Conservation (phyloP, 495 filamentous ascomycete genomes). For the Penicillium desertorum region DNA sequence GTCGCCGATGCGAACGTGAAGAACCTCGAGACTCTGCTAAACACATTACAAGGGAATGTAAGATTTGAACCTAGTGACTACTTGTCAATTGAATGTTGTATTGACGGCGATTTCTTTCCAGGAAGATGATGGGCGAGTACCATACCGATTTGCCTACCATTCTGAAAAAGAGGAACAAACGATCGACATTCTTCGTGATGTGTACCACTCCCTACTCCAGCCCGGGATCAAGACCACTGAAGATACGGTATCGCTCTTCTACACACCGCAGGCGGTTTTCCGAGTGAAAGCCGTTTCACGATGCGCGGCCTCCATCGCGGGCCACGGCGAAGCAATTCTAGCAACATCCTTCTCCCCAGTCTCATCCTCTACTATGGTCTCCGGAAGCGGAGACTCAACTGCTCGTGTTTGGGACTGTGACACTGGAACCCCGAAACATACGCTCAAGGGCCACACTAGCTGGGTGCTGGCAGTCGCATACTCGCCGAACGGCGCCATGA, state of each 20-base stretch:
- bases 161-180: constrained; percentile 54
- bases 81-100: not conserved
- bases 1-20: constrained; percentile 83
- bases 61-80: constrained; percentile 28
- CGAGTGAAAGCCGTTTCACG: constrained; percentile 88
- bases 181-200: constrained; percentile 63
- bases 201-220: constrained; percentile 69
- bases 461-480: constrained; percentile 90
- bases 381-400: constrained; percentile 87
- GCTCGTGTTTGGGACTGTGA: constrained; percentile 95
- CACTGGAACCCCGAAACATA: constrained; percentile 85
- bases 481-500: constrained; percentile 75
- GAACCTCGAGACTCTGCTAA: constrained; percentile 88
- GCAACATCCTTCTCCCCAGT: constrained; percentile 84
- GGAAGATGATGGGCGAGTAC: constrained; percentile 74
- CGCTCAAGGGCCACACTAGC: constrained; percentile 86
- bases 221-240: constrained; percentile 67
- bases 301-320: constrained; percentile 82
- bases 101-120: constrained; percentile 36
- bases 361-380: constrained; percentile 77
- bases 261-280: constrained; percentile 92
- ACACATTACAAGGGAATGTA: constrained; percentile 81
- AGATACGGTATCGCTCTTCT: constrained; percentile 73
- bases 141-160: constrained; percentile 81
- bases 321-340: constrained; percentile 91